Conservation (phyloP, 306 rosid species). For the Leucaena leucocephala region DNA sequence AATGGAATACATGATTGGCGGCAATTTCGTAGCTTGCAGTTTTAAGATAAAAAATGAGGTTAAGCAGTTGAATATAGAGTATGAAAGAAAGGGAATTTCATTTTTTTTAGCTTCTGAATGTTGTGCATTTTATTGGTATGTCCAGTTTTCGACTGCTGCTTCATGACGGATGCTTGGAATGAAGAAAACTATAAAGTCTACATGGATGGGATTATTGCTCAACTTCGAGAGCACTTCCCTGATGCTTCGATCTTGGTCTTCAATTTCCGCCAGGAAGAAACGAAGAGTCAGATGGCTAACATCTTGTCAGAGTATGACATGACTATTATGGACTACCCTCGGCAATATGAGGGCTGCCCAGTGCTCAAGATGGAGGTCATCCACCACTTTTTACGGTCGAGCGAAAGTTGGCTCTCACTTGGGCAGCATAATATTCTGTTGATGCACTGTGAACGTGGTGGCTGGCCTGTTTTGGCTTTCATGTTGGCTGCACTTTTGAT, state of each 20-base stretch:
- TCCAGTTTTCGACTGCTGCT: conserved; percentile 91
- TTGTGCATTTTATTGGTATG: conserved; percentile 1
- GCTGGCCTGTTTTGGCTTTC: conserved; percentile 93
- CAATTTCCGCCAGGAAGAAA: conserved; percentile 73
- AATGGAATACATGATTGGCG: not conserved
- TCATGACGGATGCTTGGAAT: conserved; percentile 78
- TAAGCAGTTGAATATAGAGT: not conserved
- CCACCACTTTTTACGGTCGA: conserved; percentile 85
- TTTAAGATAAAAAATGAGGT: not conserved
- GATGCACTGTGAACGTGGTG: conserved; percentile 94
- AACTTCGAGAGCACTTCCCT: conserved; percentile 61
- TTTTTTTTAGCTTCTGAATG: not conserved
- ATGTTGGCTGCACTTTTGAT: conserved; percentile 89
- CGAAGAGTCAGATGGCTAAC: conserved; percentile 57
- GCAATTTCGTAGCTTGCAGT: not conserved
- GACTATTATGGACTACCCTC: conserved; percentile 94
- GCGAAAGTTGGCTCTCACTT: conserved; percentile 93
- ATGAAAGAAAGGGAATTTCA: not conserved
- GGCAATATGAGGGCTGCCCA: conserved; percentile 82
- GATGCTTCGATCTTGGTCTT: conserved; percentile 80
- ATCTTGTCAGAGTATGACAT: conserved; percentile 74
- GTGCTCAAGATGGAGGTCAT: conserved; percentile 82
- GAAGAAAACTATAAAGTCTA: conserved; percentile 71
- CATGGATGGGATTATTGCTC: conserved; percentile 61
- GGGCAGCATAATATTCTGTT: conserved; percentile 78